Percentiles rank a stretch among this genome's conserved stretches.
These are phyloP conservation scores for Cruciata laevipes DNA, from an alignment of 257 asterid species.

Conservation along the genomic window DNA sequence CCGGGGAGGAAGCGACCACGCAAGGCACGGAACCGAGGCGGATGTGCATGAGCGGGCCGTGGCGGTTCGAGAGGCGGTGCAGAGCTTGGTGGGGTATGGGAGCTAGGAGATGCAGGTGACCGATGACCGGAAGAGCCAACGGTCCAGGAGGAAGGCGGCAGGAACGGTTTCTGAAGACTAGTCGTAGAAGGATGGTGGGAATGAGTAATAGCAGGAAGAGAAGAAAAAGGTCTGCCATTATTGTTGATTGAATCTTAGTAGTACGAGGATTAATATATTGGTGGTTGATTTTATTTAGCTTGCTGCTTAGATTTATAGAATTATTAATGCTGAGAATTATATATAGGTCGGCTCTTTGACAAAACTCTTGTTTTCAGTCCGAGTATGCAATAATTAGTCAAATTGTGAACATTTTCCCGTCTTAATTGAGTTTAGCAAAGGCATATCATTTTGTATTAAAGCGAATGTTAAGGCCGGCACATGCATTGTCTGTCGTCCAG, in stretches of 20 bases:
- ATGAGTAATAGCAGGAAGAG: slow-evolving; percentile 40
- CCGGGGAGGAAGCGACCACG: slow-evolving; percentile 62
- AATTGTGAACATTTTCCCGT: too few relatives aligned
- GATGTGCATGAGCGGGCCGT: slow-evolving; percentile 53
- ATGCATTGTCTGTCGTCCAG: too few relatives aligned
- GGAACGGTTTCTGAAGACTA: slow-evolving; percentile 16
- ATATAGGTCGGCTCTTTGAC: too few relatives aligned
- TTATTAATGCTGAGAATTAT: background rate
- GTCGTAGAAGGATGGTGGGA: slow-evolving; percentile 30
- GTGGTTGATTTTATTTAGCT: background rate
- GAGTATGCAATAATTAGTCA: too few relatives aligned
- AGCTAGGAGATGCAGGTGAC: slow-evolving; percentile 68
- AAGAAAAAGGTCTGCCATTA: slow-evolving; percentile 29
- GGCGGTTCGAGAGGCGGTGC: slow-evolving; percentile 37
- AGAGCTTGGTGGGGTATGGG: slow-evolving; percentile 81
- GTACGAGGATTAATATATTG: background rate
- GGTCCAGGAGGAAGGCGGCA: slow-evolving; percentile 59
- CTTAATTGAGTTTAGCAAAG: too few relatives aligned
- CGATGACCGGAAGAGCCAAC: slow-evolving; percentile 47
- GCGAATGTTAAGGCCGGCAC: too few relatives aligned
- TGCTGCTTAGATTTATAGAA: background rate
- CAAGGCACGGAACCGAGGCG: slow-evolving; percentile 56
- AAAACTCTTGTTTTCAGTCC: too few relatives aligned
- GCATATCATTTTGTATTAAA: too few relatives aligned
- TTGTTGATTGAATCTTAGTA: slow-evolving; percentile 16